Conservation (phyloP, 495 filamentous ascomycete genomes). For the Echria macrotheca region DNA sequence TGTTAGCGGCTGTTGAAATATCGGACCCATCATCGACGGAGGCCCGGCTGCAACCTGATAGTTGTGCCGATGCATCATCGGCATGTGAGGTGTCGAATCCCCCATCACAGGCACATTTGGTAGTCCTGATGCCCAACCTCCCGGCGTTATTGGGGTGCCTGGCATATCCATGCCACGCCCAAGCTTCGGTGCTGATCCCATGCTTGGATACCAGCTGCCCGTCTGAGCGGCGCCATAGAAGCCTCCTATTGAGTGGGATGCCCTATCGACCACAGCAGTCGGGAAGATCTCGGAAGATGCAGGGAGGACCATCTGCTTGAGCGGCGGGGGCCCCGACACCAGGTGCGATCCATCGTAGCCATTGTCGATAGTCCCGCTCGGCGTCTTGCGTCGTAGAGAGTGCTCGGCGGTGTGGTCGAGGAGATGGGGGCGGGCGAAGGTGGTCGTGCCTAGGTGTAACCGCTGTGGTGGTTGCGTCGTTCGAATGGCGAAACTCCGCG, state of each 20-base stretch:
- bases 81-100: constrained; percentile 19
- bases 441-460: constrained; percentile 27
- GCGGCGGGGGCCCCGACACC: constrained; percentile 66
- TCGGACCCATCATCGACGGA: constrained; percentile 65
- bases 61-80: constrained; percentile 26
- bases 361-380: constrained; percentile 85
- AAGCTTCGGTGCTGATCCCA: constrained; percentile 6
- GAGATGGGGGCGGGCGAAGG: constrained; percentile 30
- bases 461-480: constrained; percentile 30
- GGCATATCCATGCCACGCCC: constrained; percentile 12
- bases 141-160: constrained; percentile 7
- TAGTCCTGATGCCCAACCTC: constrained; percentile 26
- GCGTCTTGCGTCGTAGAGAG: constrained; percentile 86
- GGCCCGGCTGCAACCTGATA: constrained; percentile 46
- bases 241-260: constrained; percentile 5
- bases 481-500: constrained; percentile 35
- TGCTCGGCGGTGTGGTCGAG: constrained; percentile 55
- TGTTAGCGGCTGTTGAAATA: constrained; percentile 62
- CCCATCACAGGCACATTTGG: constrained; percentile 9
- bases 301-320: constrained; percentile 83
- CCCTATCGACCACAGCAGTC: constrained; percentile 22
- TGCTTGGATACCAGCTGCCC: constrained; percentile 19
- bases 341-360: constrained; percentile 91
- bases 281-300: constrained; percentile 37
- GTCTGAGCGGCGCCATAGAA: constrained; percentile 13